Base-by-base conservation (phyloP, 352 stramenopile species). In the Pythium vanterpoolii region DNA sequence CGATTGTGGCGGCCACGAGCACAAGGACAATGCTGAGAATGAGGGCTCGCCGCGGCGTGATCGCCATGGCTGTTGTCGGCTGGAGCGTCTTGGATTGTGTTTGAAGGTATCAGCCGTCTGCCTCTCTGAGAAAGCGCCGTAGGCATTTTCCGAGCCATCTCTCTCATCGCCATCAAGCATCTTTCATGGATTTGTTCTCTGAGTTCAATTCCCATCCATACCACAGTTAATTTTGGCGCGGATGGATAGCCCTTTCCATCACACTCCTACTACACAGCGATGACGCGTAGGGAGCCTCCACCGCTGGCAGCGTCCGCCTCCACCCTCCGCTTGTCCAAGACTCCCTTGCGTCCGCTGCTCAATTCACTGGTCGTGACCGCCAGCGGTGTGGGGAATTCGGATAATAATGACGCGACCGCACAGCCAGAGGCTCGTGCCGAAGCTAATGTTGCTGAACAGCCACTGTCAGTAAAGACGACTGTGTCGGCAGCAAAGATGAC, bases 11-110 rank as follows among this genome's bases (percentile, higher is more conserved):
- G n/a, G 60, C 39, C 1, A 52, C 62, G 18, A 67, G 34, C 27
- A 68, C 28, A n/a, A 58, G 33, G 4, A 71, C 47, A 16, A 53
- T 40, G 46, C 55, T 38, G 2, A 67, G 28, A 7, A 62, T 36
- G 24, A 73, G 19, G 14, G 48, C 60, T 16, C 56, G 58, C 34
- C 43, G 48, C 11, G 45, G 36, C n/a, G 38, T 42, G 51, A 66
- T 38, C 27, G n/a, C 3, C 60, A 66, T 68, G 13, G 6, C 39
- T 9, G 13, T 24, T 38, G 13, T 42, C 14, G 9, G 34, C 10
- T n/a, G 34, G 34, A 5, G 34, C 19, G 34, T 42, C 34, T 42
- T 42, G 14, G 10, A 18, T 42, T 42, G 34, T 42, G 34, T 19
- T n/a, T n/a, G n/a, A n/a, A n/a, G n/a, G n/a, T n/a, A n/a, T n/a